Evolutionary conservation across 345 rosid genomes (phyloP).

Genomic region (Kandelia obovata): DNA sequence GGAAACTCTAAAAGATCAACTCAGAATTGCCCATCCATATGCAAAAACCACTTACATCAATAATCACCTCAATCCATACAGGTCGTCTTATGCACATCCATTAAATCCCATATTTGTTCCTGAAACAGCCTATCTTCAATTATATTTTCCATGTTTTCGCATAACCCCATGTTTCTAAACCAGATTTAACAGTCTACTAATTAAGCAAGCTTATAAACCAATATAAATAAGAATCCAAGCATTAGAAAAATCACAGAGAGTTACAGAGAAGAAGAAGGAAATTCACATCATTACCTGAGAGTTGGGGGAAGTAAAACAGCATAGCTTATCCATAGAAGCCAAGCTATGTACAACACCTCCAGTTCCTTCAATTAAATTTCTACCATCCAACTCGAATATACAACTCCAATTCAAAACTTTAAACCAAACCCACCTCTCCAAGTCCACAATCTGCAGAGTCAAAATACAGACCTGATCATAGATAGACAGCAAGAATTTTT

Average conservation of each 20-base stretch:
- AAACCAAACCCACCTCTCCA: conserved; percentile 16
- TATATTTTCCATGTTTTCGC: background rate
- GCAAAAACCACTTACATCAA: background rate
- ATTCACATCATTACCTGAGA: conserved; percentile 27
- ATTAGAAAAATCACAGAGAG: conserved; percentile 3
- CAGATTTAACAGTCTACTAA: background rate
- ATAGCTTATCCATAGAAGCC: conserved; percentile 35
- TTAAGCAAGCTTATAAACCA: conserved; percentile 6
- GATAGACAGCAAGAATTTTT: conserved; percentile 2
- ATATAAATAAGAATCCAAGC: background rate
- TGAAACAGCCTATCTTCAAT: background rate
- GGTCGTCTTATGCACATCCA: background rate
- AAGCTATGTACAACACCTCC: conserved; percentile 17
- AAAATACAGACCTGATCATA: conserved; percentile 19
- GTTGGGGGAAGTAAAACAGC: conserved; percentile 38
- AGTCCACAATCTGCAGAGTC: conserved; percentile 27
- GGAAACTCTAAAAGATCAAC: background rate
- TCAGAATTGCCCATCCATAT: background rate
- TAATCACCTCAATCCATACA: conserved; percentile 13
- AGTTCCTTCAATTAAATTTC: conserved; percentile 18
- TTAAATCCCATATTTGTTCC: conserved; percentile 6
- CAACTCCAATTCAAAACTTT: conserved; percentile 10
- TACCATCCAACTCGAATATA: conserved; percentile 18
- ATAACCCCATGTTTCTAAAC: background rate
- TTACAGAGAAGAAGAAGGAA: background rate